Base-by-base conservation (phyloP, 768 basidiomycete genomes). In the Trametes cubensis region DNA sequence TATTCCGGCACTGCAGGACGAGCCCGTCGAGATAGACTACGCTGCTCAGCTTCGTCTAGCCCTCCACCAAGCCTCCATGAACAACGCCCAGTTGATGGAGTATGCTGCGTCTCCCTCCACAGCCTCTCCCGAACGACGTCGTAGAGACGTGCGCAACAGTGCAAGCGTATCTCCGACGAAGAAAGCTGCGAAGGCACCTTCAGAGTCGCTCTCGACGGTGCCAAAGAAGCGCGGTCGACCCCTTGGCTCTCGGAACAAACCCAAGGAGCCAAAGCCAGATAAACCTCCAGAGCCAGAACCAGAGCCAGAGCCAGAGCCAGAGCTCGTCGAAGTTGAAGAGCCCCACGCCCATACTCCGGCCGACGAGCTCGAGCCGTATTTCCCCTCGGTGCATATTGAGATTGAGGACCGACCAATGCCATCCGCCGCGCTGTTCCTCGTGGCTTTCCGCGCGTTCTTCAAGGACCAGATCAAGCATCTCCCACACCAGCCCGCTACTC, bases 201-300 rank as follows among this genome's bases (percentile, higher is more conserved):
- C 7, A 17, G 20, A 25, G 4, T 25, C 46, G 8, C 13, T 30
- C n/a, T 34, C 40, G 10, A 20, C 38, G 1, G 28, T 55, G 2
- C 39, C 60, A 0, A 47, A 23, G 26, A 62, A 52, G 20, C 61
- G 55, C 49, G 61, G 61, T 8, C 61, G 61, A 2, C 55, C 55
- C 3, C 41, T 21, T 18, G 52, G 53, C 18, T 40, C 46, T 15
- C 47, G 39, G 10, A 34, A 21, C 39, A 50, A 51, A 34, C 14
- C 41, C 8, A 56, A 45, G 34, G 26, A 10, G 21, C 13, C 14
- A 17, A 34, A 11, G 15, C 26, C 23, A 38, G 18, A n/a, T 4
- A 18, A 23, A 38, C 17, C 28, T 28, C 28, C n/a, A n/a, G n/a
- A n/a, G n/a, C n/a, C n/a, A n/a, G n/a, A n/a, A n/a, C n/a, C n/a